Evolutionary conservation across 2,329 filamentous ascomycete species (phyloP).

Genomic region (Colletotrichum eremochloae): DNA sequence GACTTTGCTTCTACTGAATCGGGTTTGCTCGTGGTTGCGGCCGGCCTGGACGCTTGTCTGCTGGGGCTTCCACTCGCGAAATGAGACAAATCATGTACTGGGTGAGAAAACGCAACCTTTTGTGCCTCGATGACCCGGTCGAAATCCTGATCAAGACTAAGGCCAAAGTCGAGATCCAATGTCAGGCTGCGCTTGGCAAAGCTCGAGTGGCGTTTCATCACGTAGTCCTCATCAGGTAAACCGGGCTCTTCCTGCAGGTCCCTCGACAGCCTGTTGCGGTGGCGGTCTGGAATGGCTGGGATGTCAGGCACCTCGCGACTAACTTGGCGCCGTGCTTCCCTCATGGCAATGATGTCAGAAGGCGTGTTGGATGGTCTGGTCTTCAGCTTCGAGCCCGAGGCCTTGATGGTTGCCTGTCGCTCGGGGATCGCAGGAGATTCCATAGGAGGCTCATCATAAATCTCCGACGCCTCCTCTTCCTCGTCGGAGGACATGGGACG

Average conservation of each 20-base stretch:
- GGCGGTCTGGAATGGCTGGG: constrained; percentile 72
- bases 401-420: constrained; percentile 88
- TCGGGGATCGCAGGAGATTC: constrained; percentile 81
- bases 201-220: constrained; percentile 76
- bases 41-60: constrained; percentile 62
- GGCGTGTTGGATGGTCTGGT: constrained; percentile 90
- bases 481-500: constrained; percentile 68
- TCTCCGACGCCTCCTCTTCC: constrained; percentile 55
- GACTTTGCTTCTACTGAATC: constrained; percentile 38
- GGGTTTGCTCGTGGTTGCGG: constrained; percentile 11
- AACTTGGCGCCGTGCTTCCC: constrained; percentile 85
- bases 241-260: constrained; percentile 58
- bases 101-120: constrained; percentile 80
- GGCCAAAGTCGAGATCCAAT: constrained; percentile 83
- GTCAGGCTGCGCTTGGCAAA: constrained; percentile 88
- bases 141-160: constrained; percentile 92
- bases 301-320: constrained; percentile 77
- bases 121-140: constrained; percentile 94
- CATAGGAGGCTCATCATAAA: constrained; percentile 56
- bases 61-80: constrained; percentile 47
- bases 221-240: constrained; percentile 57
- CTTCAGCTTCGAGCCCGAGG: constrained; percentile 87
- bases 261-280: constrained; percentile 67
- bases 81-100: constrained; percentile 43
- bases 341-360: constrained; percentile 86